Evolutionary conservation across 1,284 basidiomycete species (phyloP).

Genomic region (Mycena sp.): DNA sequence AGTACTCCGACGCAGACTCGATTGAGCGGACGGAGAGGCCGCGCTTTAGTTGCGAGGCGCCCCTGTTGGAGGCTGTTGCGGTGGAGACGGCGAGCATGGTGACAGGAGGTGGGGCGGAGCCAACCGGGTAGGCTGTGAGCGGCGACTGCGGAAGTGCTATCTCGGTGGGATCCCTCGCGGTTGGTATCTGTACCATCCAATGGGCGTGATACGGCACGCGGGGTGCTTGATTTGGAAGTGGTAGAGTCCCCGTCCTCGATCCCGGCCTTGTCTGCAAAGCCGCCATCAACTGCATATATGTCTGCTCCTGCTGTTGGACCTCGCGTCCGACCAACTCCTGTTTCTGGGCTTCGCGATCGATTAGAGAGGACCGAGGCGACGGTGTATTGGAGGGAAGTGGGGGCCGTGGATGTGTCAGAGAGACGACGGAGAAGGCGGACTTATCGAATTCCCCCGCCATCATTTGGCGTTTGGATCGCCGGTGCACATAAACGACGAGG

Average conservation of each 20-base stretch:
- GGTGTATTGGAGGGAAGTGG: conserved; percentile 7
- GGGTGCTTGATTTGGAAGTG: conserved; percentile 24
- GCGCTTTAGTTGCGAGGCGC: conserved; percentile 16
- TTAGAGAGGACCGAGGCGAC: conserved; percentile 4
- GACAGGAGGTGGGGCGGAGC: conserved; percentile 3
- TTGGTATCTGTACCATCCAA: conserved; percentile 13
- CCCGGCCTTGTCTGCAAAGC: conserved; percentile 22
- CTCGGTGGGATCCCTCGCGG: background rate
- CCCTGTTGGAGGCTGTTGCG: background rate
- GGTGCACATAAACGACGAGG: conserved; percentile 13
- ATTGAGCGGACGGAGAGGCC: conserved; percentile 33
- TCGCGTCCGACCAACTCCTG: conserved; percentile 23
- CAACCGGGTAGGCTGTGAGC: conserved; percentile 4
- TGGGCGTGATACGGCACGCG: conserved; percentile 1
- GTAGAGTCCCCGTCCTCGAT: conserved; percentile 8
- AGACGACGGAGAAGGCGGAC: conserved; percentile 12
- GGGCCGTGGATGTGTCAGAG: conserved; percentile 20
- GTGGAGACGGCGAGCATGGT: background rate
- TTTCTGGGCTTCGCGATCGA: conserved; percentile 22
- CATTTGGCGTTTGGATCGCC: conserved; percentile 25
- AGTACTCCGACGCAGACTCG: conserved; percentile 50
- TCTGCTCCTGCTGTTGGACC: conserved; percentile 25
- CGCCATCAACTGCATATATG: conserved; percentile 24
- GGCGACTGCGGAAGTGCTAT: conserved; percentile 1
- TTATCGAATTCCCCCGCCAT: conserved; percentile 20